Evolutionary conservation across 441 rosid species (phyloP).

Genomic region (Erysimum cheiri): DNA sequence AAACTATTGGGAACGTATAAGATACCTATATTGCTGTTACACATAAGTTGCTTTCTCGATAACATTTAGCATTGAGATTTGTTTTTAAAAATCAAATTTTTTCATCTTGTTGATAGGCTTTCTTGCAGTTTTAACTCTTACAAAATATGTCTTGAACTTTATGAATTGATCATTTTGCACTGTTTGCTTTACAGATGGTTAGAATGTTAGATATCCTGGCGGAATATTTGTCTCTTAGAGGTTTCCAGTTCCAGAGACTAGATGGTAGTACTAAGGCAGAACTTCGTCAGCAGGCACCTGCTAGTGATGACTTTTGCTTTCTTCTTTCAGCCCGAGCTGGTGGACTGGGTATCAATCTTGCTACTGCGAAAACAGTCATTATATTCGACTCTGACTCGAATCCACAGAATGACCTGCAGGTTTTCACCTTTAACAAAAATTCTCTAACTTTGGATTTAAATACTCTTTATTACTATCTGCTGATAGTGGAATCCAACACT

Average conservation of each 20-base stretch:
- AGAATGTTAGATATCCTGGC: constrained; percentile 99
- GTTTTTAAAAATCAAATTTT: background rate
- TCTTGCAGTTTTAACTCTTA: constrained; percentile 23
- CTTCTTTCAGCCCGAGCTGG: no score
- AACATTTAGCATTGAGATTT: background rate
- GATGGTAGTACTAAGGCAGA: constrained; percentile 99
- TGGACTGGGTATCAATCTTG: constrained; percentile 99
- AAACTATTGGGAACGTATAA: background rate
- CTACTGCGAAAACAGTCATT: constrained; percentile 99
- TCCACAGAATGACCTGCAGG: constrained; percentile 99
- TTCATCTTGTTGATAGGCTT: constrained; percentile 13
- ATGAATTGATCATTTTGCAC: constrained; percentile 24
- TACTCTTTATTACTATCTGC: constrained; percentile 17
- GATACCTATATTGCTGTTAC: constrained; percentile 6
- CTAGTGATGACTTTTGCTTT: no score
- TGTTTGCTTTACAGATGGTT: constrained; percentile 77
- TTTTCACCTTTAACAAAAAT: constrained; percentile 36
- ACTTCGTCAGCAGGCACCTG: constrained; percentile 97
- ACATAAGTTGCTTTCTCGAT: constrained; percentile 22
- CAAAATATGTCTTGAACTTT: background rate
- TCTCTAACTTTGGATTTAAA: constrained; percentile 23
- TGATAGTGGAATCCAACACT: constrained; percentile 20
- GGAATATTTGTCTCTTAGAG: constrained; percentile 87
- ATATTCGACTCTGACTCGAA: constrained; percentile 99
- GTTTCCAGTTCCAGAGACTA: constrained; percentile 97